phyloP scores from a whole-genome alignment of 768 basidiomycete species.

The Auriscalpium orientale region DNA sequence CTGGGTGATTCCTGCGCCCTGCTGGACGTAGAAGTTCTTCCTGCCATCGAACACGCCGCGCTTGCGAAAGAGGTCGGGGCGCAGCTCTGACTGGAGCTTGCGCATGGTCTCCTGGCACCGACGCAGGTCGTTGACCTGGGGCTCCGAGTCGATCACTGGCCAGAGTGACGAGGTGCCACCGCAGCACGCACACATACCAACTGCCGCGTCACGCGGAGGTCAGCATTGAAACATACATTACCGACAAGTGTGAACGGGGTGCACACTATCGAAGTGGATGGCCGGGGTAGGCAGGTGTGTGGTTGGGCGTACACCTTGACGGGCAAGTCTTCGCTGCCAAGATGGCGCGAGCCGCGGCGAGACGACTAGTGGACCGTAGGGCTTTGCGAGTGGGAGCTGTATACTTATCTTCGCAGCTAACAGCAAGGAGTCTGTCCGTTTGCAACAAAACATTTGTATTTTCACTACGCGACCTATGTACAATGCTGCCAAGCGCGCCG shows the following conservation, averaged over 20 bases:
- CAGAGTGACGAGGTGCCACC: constrained; percentile 3
- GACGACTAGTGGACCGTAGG: too few relatives aligned
- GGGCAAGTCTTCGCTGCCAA: constrained; percentile 1
- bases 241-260: background rate
- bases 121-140: constrained; percentile 1
- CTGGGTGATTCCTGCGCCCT: constrained; percentile 4
- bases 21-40: constrained; percentile 11
- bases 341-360: constrained; percentile 2
- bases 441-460: too few relatives aligned
- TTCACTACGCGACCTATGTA: too few relatives aligned
- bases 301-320: constrained; percentile 7
- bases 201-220: background rate
- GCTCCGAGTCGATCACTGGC: constrained; percentile 7
- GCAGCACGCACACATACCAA: constrained; percentile 1
- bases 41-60: constrained; percentile 11
- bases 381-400: too few relatives aligned
- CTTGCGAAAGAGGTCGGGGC: constrained; percentile 4
- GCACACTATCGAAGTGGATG: constrained; percentile 9
- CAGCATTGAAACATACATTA: background rate
- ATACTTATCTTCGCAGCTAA: too few relatives aligned
- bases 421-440: too few relatives aligned
- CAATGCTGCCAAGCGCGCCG: too few relatives aligned
- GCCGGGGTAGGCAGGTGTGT: constrained; percentile 4
- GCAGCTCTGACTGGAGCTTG: constrained; percentile 4
- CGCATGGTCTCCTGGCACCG: constrained; percentile 10